Evolutionary conservation across 169 alveolate genomes (phyloP), one percentile per base, ranked within the genome.

Genomic region (Cryptosporidium sp.): DNA sequence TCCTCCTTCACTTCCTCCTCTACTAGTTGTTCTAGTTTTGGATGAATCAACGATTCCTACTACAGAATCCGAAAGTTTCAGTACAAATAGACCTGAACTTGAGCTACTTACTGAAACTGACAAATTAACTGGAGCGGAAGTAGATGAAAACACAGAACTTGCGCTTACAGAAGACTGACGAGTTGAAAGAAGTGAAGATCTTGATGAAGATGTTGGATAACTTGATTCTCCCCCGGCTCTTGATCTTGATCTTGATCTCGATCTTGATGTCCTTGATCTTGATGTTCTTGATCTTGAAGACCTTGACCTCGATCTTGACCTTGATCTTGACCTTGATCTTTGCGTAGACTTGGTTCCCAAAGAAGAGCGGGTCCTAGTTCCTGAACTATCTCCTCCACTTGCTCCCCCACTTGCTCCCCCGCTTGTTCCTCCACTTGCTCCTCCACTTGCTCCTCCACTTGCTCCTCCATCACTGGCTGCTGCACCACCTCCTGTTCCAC

Each of bases 221-320:
- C 51, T 4, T 1, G 67, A 21, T 23, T 5, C 14, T 1, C 1
- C 6, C 23, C 53, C 7, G 35, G 0, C 3, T 29, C 31, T 37
- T 31, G 72, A 12, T 16, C 33, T 37, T 0, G 51, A 7, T n/a
- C 51, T 37, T 31, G 71, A 31, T n/a, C 33, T 37, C 23, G 53
- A 18, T 33, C 53, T 65, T 16, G 72, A 26, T n/a, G 70, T 16
- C 48, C 71, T 62, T 21, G 71, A 62, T 8, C 71, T 62, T 10
- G 71, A 62, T 5, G 71, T 1, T 31, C 33, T 35, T 21, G 48
- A 31, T 18, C 29, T 35, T 21, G 71, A 31, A 0, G 52, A 16
- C 14, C 52, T 65, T 14, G 72, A 26, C n/a, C 65, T 23, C 1
- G 65, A 53, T 35, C 65, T 23, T 14, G 65, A 53, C 3, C 65